A percentile compares a stretch with the other conserved stretches of the same genome.
phyloP scores from a whole-genome alignment of 768 basidiomycete genomes.

The Russula emetica region DNA sequence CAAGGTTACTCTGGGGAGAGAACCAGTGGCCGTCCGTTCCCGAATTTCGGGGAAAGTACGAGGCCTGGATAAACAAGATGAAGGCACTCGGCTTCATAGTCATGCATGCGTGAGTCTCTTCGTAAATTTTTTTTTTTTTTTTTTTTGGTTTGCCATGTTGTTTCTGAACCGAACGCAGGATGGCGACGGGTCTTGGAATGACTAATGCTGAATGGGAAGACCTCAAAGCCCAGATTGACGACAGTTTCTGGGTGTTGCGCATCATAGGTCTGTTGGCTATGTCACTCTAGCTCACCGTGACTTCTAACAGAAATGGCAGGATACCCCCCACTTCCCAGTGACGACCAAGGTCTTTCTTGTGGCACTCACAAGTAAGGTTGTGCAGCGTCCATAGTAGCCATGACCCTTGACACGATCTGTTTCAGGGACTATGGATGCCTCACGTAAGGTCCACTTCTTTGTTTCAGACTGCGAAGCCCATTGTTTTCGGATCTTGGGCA shows the following conservation, averaged over 20 bases:
- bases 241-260: slow-evolving; percentile 89
- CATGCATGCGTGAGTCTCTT: slow-evolving; percentile 66
- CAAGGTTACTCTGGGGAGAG: slow-evolving; percentile 70
- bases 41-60: slow-evolving; percentile 59
- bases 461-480: slow-evolving; percentile 1
- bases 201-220: slow-evolving; percentile 62
- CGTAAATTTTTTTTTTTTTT: background rate
- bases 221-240: slow-evolving; percentile 65
- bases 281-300: slow-evolving; percentile 3
- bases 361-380: slow-evolving; percentile 75
- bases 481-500: slow-evolving; percentile 34
- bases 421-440: slow-evolving; percentile 85
- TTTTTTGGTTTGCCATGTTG: background rate
- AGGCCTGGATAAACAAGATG: slow-evolving; percentile 83
- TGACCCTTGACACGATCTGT: slow-evolving; percentile 1
- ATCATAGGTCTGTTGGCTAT: slow-evolving; percentile 54
- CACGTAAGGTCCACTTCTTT: slow-evolving; percentile 48
- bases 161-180: slow-evolving; percentile 42
- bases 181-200: slow-evolving; percentile 79
- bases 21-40: slow-evolving; percentile 79
- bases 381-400: background rate
- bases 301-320: slow-evolving; percentile 40
- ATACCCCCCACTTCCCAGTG: slow-evolving; percentile 79
- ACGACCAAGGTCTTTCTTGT: slow-evolving; percentile 81
- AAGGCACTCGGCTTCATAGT: slow-evolving; percentile 70